phyloP scores from a whole-genome alignment of 495 filamentous ascomycete genomes.

The Neurospora hispaniola region DNA sequence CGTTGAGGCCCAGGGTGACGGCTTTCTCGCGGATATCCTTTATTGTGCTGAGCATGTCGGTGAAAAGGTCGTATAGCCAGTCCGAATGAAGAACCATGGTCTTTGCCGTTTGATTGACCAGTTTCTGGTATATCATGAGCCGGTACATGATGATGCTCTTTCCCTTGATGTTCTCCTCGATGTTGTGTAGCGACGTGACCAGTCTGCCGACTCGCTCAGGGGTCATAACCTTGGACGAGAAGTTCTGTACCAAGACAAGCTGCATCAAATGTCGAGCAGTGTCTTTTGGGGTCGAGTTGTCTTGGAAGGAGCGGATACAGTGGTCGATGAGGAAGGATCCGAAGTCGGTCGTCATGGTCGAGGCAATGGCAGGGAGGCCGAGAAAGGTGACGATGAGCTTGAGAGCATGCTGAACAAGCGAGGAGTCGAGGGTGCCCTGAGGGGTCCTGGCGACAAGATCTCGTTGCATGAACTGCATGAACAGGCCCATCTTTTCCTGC shows the following conservation, averaged over 20 bases:
- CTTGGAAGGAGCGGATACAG: conserved; percentile 55
- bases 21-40: conserved; percentile 68
- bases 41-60: conserved; percentile 64
- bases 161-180: conserved; percentile 66
- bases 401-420: conserved; percentile 63
- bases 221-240: conserved; percentile 63
- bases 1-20: conserved; percentile 58
- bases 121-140: conserved; percentile 61
- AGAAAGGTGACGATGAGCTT: conserved; percentile 64
- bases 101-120: conserved; percentile 56
- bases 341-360: conserved; percentile 62
- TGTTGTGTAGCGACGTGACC: conserved; percentile 52
- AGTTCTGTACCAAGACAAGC: conserved; percentile 65
- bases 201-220: conserved; percentile 53
- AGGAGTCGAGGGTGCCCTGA: conserved; percentile 44
- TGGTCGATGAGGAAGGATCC: conserved; percentile 69
- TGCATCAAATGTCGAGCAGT: conserved; percentile 67
- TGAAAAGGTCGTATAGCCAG: conserved; percentile 77
- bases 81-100: conserved; percentile 53
- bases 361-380: conserved; percentile 52
- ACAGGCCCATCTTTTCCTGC: conserved; percentile 58
- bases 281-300: conserved; percentile 53
- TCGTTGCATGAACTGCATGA: conserved; percentile 69
- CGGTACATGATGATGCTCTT: conserved; percentile 66
- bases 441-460: conserved; percentile 52